Conservation (phyloP, 2,329 filamentous ascomycete species). For the Diaporthe nobilis region DNA sequence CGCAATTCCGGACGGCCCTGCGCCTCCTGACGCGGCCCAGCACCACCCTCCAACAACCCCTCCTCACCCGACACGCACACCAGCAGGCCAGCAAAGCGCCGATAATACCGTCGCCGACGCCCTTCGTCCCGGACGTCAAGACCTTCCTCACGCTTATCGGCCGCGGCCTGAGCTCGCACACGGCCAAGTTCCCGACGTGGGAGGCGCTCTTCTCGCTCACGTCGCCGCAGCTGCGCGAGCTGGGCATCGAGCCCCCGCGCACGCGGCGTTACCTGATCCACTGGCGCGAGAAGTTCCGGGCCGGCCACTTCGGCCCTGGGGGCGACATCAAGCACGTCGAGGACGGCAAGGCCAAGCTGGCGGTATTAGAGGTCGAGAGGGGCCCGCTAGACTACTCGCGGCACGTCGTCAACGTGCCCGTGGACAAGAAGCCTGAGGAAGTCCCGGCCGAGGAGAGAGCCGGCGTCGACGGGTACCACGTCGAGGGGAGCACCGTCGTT, state of each 20-base stretch:
- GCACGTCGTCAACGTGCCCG: conserved; percentile 69
- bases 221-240: conserved; percentile 82
- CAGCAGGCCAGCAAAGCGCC: conserved; percentile 52
- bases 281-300: conserved; percentile 89
- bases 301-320: conserved; percentile 83
- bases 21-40: conserved; percentile 49
- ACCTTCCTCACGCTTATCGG: conserved; percentile 95
- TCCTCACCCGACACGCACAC: conserved; percentile 61
- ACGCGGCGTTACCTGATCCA: conserved; percentile 86
- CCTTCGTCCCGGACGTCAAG: conserved; percentile 85
- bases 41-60: conserved; percentile 48
- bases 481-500: conserved; percentile 78
- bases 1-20: conserved; percentile 48
- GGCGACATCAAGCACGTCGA: conserved; percentile 84
- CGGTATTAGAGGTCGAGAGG: conserved; percentile 56
- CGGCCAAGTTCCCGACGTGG: conserved; percentile 91
- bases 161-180: conserved; percentile 85
- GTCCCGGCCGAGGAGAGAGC: conserved; percentile 57
- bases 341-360: conserved; percentile 67
- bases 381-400: conserved; percentile 60
- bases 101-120: conserved; percentile 77
- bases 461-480: conserved; percentile 74
- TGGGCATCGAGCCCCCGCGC: conserved; percentile 89
- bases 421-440: conserved; percentile 57
- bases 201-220: conserved; percentile 88